These are phyloP conservation scores for Elsinoe arachidis DNA, from an alignment of 2,329 filamentous ascomycete genomes.

Conservation along the genomic window DNA sequence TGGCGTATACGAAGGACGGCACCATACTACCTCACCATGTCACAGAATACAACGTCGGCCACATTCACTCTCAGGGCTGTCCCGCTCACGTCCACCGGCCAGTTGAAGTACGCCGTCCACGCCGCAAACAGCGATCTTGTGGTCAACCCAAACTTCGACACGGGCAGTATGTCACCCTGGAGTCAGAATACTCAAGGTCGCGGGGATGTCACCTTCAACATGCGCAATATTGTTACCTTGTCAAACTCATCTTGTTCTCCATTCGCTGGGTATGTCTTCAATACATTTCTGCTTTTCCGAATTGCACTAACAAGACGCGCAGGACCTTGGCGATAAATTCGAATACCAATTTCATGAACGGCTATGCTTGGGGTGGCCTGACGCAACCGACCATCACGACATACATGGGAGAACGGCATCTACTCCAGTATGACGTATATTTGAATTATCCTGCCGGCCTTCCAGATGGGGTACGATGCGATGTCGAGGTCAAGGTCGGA, in stretches of 20 bases:
- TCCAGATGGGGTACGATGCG: slow-evolving; percentile 6
- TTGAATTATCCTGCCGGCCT: slow-evolving; percentile 10
- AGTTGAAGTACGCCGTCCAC: slow-evolving; percentile 1
- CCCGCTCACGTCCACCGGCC: slow-evolving; percentile 2
- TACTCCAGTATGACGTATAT: slow-evolving; percentile 3
- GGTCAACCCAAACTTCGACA: slow-evolving; percentile 5
- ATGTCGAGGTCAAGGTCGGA: slow-evolving; percentile 7
- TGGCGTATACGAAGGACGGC: slow-evolving; percentile 7
- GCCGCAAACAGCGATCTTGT: slow-evolving; percentile 6
- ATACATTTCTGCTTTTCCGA: too few relatives aligned
- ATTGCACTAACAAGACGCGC: neutral
- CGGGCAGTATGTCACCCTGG: neutral
- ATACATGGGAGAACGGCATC: slow-evolving; percentile 9
- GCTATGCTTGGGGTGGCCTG: slow-evolving; percentile 2
- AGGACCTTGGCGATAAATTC: neutral
- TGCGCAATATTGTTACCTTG: neutral
- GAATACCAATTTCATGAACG: slow-evolving; percentile 11
- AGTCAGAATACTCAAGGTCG: slow-evolving; percentile 6
- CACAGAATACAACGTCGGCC: slow-evolving; percentile 6
- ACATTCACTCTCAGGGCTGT: neutral
- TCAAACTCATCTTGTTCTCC: slow-evolving; percentile 3
- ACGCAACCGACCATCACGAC: slow-evolving; percentile 5
- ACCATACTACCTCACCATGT: slow-evolving; percentile 10
- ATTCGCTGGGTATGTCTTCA: slow-evolving; percentile 1
- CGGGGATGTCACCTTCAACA: neutral